A percentile compares a stretch with the other conserved stretches of the same genome.
Conservation (phyloP, 352 stramenopile species). For the Phytopythium sindhum region DNA sequence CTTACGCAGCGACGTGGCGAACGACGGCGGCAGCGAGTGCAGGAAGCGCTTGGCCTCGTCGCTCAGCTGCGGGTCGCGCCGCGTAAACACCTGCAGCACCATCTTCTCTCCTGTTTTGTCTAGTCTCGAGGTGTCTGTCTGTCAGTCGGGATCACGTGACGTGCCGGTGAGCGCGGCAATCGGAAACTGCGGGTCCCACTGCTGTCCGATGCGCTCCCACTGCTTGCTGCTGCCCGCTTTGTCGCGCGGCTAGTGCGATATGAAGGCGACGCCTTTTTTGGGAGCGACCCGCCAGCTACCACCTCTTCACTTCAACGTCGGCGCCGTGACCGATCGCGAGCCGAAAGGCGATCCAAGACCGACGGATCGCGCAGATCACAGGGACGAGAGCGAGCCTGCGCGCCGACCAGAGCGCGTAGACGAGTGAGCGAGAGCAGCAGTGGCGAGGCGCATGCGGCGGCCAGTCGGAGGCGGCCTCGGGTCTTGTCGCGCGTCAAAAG, state of each 20-base stretch:
- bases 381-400: background rate
- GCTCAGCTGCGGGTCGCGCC: slow-evolving; percentile 63
- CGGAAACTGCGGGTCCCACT: slow-evolving; percentile 1
- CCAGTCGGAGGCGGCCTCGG: no score
- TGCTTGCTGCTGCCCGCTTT: background rate
- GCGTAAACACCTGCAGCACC: slow-evolving; percentile 79
- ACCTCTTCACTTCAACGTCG: background rate
- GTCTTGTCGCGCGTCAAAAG: background rate
- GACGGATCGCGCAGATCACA: background rate
- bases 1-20: slow-evolving; percentile 85
- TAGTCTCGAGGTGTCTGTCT: background rate
- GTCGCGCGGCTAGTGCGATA: background rate
- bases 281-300: background rate
- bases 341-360: background rate
- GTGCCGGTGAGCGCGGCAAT: background rate
- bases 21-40: slow-evolving; percentile 79
- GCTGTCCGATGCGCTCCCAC: no score
- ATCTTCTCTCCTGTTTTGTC: slow-evolving; percentile 24
- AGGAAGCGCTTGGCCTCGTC: slow-evolving; percentile 83
- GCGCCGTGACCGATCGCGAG: background rate
- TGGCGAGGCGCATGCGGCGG: no score
- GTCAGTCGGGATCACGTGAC: background rate
- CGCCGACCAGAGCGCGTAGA: background rate
- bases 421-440: background rate
- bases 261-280: background rate